A percentile compares a stretch with the other conserved stretches of the same genome.
phyloP scores from a whole-genome alignment of 2,329 filamentous ascomycete species.

The Fusarium musae region DNA sequence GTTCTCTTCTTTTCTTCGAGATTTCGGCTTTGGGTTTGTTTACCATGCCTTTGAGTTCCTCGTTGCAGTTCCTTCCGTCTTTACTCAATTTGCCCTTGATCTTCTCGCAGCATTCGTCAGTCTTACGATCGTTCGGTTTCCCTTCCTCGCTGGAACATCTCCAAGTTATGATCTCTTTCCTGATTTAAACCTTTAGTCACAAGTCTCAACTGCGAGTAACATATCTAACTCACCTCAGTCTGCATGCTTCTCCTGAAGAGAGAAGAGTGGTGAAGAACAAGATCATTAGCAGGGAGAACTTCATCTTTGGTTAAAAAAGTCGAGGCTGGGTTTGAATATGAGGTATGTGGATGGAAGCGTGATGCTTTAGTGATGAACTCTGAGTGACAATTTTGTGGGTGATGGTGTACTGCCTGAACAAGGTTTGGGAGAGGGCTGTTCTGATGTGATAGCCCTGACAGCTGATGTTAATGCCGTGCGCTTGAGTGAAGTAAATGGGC shows the following conservation, averaged over 20 bases:
- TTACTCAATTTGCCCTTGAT: too few species aligned
- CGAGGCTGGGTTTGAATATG: not conserved
- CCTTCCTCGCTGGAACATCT: too few species aligned
- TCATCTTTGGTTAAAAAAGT: not conserved
- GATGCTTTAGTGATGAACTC: not conserved
- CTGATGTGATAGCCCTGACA: not conserved
- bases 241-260: not conserved
- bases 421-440: not conserved
- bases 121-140: too few species aligned
- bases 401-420: not conserved
- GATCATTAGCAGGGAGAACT: not conserved
- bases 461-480: not conserved
- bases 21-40: too few species aligned
- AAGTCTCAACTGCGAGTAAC: not conserved
- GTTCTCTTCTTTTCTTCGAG: too few species aligned
- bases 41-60: too few species aligned
- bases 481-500: not conserved
- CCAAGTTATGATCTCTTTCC: not conserved
- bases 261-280: not conserved
- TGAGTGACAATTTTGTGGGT: not conserved
- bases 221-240: not conserved
- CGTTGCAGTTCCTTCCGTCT: too few species aligned
- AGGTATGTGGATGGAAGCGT: fast-evolving
- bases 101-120: too few species aligned
- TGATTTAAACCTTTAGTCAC: not conserved